Percentiles rank a stretch among this genome's conserved stretches.
Conservation (phyloP, 305 asterid species). For the Stenogyne calaminthoides region DNA sequence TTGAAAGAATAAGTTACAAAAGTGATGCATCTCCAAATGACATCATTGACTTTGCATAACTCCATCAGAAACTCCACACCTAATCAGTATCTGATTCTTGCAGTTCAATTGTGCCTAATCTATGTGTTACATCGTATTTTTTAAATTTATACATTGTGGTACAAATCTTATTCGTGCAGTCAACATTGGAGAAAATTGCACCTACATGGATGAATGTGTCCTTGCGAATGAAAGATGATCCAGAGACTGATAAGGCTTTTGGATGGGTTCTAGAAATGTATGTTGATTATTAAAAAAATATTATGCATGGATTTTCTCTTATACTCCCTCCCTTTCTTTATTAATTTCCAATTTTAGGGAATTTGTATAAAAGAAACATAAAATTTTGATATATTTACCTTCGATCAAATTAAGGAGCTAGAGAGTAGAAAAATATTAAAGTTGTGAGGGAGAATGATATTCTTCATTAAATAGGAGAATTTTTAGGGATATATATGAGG, state of each 20-base stretch:
- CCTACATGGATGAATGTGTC: slow-evolving; percentile 99
- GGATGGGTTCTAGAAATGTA: slow-evolving; percentile 99
- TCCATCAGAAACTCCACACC: slow-evolving; percentile 4
- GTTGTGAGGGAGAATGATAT: no score
- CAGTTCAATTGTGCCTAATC: slow-evolving; percentile 14
- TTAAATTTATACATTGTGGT: slow-evolving; percentile 12
- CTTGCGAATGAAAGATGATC: slow-evolving; percentile 94
- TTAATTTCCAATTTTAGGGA: no score
- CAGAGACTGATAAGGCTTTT: slow-evolving; percentile 91
- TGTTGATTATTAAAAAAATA: slow-evolving; percentile 30
- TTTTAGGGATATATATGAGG: no score
- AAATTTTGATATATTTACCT: no score
- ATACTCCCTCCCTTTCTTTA: neutral
- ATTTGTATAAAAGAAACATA: no score
- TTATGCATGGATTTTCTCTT: slow-evolving; percentile 18
- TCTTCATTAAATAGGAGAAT: no score
- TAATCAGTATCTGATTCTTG: neutral
- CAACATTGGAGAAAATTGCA: slow-evolving; percentile 78
- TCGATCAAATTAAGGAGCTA: no score
- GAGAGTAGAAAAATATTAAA: no score
- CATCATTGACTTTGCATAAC: neutral
- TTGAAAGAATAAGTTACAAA: neutral
- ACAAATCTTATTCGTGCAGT: slow-evolving; percentile 47
- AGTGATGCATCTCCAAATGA: slow-evolving; percentile 1
- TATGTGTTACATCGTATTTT: slow-evolving; percentile 3